These are phyloP conservation scores for Pseudoperonospora humuli DNA, from an alignment of 352 stramenopile genomes.

Conservation along the genomic window DNA sequence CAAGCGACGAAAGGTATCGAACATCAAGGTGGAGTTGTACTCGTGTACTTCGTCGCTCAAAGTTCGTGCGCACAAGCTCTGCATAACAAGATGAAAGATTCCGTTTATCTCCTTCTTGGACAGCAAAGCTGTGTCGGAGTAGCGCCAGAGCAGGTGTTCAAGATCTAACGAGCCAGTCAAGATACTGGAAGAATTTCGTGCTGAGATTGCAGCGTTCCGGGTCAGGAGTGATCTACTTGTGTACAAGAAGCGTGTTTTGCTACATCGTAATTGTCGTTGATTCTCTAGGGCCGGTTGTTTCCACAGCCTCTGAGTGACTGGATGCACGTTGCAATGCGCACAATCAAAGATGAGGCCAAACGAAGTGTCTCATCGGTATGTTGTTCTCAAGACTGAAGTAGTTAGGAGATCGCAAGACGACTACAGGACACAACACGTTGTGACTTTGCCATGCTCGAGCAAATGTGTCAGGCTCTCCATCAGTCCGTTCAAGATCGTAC, in stretches of 20 bases:
- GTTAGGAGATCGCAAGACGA: too few species aligned
- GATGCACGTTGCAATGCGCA: slow-evolving; percentile 64
- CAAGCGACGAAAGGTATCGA: slow-evolving; percentile 41
- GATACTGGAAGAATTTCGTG: slow-evolving; percentile 57
- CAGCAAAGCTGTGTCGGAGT: slow-evolving; percentile 39
- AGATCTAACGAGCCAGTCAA: too few species aligned
- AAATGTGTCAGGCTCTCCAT: too few species aligned
- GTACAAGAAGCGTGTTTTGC: too few species aligned
- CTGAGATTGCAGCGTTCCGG: slow-evolving; percentile 60
- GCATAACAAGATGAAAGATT: slow-evolving; percentile 67
- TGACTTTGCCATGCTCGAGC: too few species aligned
- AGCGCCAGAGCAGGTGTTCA: too few species aligned
- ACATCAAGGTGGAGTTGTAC: slow-evolving; percentile 20
- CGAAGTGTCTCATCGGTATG: slow-evolving; percentile 43
- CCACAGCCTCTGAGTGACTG: slow-evolving; percentile 72
- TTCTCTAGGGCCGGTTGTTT: slow-evolving; percentile 55
- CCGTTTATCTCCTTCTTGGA: slow-evolving; percentile 79
- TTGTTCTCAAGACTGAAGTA: neutral
- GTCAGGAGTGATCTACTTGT: too few species aligned
- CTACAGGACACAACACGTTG: too few species aligned
- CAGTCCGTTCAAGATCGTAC: too few species aligned
- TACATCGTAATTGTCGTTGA: too few species aligned
- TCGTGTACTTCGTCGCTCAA: slow-evolving; percentile 68
- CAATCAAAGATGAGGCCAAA: slow-evolving; percentile 70
- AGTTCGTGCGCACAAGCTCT: slow-evolving; percentile 63